phyloP scores from a whole-genome alignment of 164 flowering plant species.

The Chimonanthus praecox region DNA sequence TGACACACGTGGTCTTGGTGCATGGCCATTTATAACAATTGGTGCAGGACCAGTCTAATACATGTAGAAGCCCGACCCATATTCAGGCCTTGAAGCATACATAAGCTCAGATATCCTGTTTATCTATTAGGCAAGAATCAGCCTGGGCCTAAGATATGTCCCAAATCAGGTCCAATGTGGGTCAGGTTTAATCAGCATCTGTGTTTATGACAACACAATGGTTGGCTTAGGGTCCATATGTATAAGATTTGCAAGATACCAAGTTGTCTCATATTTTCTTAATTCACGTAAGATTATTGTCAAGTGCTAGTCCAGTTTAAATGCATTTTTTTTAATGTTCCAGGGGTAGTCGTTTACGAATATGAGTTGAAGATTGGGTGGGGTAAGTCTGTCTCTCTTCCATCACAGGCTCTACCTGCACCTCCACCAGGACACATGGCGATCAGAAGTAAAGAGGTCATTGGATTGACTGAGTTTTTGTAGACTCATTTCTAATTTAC shows the following conservation, averaged over 20 bases:
- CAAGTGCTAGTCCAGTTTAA: neutral
- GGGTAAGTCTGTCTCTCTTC: slow-evolving; percentile 99
- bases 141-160: no score
- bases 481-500: neutral
- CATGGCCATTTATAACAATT: no score
- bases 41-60: no score
- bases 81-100: no score
- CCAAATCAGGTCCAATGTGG: no score
- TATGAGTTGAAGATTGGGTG: slow-evolving; percentile 98
- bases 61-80: no score
- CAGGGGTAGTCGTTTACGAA: slow-evolving; percentile 95
- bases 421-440: slow-evolving; percentile 99
- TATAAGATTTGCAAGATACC: neutral
- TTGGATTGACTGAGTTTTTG: neutral
- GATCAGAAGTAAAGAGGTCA: slow-evolving; percentile 97
- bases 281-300: neutral
- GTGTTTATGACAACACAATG: no score
- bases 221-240: neutral
- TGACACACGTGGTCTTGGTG: no score
- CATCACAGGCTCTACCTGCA: slow-evolving; percentile 97
- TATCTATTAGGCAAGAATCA: no score
- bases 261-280: neutral
- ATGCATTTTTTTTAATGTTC: neutral
- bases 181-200: no score
- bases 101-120: no score